Base-by-base conservation (phyloP, 2,329 filamentous ascomycete genomes). In the Fusarium odoratissimum region DNA sequence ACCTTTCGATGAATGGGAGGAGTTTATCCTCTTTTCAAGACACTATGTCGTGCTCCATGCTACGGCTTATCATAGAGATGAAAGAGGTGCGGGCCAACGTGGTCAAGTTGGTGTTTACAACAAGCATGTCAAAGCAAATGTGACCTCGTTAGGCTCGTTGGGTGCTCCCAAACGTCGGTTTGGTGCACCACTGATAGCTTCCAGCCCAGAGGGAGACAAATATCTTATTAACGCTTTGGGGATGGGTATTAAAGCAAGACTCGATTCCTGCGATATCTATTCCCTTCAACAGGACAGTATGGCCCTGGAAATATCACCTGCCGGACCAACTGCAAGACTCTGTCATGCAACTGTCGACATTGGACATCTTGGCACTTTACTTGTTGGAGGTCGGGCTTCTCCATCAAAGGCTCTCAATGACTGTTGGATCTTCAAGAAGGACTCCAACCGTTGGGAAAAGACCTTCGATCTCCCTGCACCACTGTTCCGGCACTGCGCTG, bases 1-100 rank as follows among this genome's bases (percentile, higher is more conserved):
- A 78, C 90, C 92, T 2, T 98, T 98, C 78, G 95, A 98, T 80
- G 95, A 98, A 82, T 97, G 94, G 94, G 95, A 98, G 81, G 95
- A 98, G 77, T 95, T 98, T 78, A 91, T 92, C 5, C 84, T 97
- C 2, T 97, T 97, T 80, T 90, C 89, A 5, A 91, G 91, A 38
- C 95, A 98, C 81, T 97, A 97, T 81, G 93, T 95, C 75, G 83
- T 98, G 46, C 85, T 97, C 13, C 85, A 90, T 56, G 93, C 94
- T 16, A 72, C 59, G 13, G 77, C 77, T 13, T 57, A 70, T 9
- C 51, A 48, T 16, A 56, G 30, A 25, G 38, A 51, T 28, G 46
- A 48, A 30, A 46, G 41, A 58, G 41, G 38, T 38, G 31, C 28
- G 25, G 63, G 37, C 16, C 58, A 63, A 31, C 33, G 44, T 14